Conservation (phyloP, 2,329 filamentous ascomycete species). For the Thielaviopsis punctulata region DNA sequence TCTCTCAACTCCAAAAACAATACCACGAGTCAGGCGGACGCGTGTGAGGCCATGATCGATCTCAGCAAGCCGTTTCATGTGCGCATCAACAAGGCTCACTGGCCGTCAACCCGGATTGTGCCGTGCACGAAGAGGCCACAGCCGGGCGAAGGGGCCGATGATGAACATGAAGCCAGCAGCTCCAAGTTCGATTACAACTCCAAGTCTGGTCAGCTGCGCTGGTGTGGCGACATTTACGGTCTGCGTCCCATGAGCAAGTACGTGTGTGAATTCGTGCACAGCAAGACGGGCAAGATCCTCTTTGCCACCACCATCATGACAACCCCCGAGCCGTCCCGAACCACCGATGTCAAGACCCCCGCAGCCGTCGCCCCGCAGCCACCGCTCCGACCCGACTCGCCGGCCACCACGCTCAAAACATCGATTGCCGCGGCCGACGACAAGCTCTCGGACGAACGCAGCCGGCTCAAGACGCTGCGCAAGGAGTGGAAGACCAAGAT, state of each 20-base stretch:
- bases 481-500: slow-evolving; percentile 59
- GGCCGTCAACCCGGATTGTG: slow-evolving; percentile 61
- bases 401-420: slow-evolving; percentile 57
- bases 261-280: slow-evolving; percentile 60
- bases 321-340: slow-evolving; percentile 28
- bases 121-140: slow-evolving; percentile 28
- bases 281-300: slow-evolving; percentile 44
- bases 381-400: slow-evolving; percentile 55
- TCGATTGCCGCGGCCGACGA: slow-evolving; percentile 57
- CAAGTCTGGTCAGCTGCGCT: slow-evolving; percentile 32
- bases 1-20: slow-evolving; percentile 14
- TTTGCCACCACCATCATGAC: slow-evolving; percentile 60
- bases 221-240: slow-evolving; percentile 55
- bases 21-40: slow-evolving; percentile 18
- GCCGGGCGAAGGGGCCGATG: too few species aligned
- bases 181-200: not conserved
- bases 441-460: slow-evolving; percentile 52
- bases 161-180: not conserved
- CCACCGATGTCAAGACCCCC: slow-evolving; percentile 18
- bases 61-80: slow-evolving; percentile 62
- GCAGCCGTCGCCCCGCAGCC: slow-evolving; percentile 26
- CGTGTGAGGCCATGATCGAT: slow-evolving; percentile 28
- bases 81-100: slow-evolving; percentile 59
- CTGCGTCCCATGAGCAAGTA: slow-evolving; percentile 59
- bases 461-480: slow-evolving; percentile 49